phyloP scores from a whole-genome alignment of 2,329 filamentous ascomycete species.

The Botrytis medusae region DNA sequence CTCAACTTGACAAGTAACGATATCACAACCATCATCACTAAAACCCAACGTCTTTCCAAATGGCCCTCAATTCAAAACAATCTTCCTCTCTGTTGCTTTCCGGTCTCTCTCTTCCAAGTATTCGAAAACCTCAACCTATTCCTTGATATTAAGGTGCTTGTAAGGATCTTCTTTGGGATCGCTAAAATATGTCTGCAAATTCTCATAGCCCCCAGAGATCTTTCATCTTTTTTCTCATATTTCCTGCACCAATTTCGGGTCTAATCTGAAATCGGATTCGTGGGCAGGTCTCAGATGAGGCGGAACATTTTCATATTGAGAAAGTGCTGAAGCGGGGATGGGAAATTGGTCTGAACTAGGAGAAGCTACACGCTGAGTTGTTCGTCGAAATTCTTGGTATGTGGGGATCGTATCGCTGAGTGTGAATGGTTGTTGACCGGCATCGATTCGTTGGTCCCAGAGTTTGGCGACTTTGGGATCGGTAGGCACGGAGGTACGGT shows the following conservation, averaged over 20 bases:
- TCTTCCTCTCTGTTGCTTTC: neutral
- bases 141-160: neutral
- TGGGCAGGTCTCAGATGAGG: neutral
- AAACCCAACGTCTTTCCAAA: neutral
- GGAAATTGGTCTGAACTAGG: neutral
- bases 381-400: conserved; percentile 8
- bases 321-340: neutral
- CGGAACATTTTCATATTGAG: neutral
- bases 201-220: neutral
- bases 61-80: neutral
- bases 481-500: neutral
- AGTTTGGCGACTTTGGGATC: neutral
- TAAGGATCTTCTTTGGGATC: conserved; percentile 3
- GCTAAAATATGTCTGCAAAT: neutral
- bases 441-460: neutral
- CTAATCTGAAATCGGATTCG: neutral
- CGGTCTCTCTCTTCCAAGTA: neutral
- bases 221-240: conserved; percentile 5
- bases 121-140: neutral
- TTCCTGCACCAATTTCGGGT: neutral
- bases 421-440: neutral
- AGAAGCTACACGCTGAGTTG: neutral
- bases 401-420: neutral
- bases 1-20: neutral
- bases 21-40: no score